These are phyloP conservation scores for Albophoma yamanashiensis DNA, from an alignment of 2,329 filamentous ascomycete genomes.

Conservation along the genomic window DNA sequence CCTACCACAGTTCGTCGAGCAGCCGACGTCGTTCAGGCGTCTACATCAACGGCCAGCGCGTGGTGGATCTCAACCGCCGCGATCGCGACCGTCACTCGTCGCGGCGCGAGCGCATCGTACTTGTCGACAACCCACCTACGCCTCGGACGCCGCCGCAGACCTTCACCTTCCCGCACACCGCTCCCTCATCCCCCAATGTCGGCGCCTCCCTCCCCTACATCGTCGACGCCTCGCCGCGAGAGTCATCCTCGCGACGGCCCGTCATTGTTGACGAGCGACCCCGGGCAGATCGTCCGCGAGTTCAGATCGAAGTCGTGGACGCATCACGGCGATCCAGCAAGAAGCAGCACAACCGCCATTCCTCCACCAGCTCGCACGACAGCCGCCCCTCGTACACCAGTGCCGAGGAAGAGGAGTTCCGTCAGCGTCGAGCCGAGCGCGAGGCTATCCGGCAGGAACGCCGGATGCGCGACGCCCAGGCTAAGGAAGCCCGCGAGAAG, in stretches of 20 bases:
- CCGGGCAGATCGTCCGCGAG: conserved; percentile 12
- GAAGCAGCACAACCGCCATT: conserved; percentile 23
- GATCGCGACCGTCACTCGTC: conserved; percentile 11
- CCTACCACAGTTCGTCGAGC: conserved; percentile 15
- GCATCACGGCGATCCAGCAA: conserved; percentile 11
- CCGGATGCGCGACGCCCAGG: conserved; percentile 4
- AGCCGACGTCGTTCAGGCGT: conserved; percentile 5
- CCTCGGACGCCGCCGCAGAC: conserved; percentile 35
- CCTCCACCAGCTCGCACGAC: conserved; percentile 24
- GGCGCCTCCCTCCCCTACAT: conserved; percentile 12
- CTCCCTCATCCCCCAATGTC: conserved; percentile 25
- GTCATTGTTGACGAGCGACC: conserved; percentile 27
- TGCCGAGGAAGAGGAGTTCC: conserved; percentile 16
- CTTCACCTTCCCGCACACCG: conserved; percentile 27
- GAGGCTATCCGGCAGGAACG: conserved; percentile 15
- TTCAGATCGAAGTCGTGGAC: conserved; percentile 27
- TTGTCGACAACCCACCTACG: conserved; percentile 33
- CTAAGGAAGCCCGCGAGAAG: conserved; percentile 10
- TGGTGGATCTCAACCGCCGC: conserved; percentile 21
- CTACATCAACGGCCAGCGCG: conserved; percentile 26
- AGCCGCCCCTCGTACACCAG: conserved; percentile 20
- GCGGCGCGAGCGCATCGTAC: conserved; percentile 30
- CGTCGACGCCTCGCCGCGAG: conserved; percentile 12
- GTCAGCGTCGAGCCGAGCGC: conserved; percentile 12
- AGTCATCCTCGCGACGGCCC: conserved; percentile 17